Conservation (phyloP, 352 stramenopile species). For the Pythium dissotocum region DNA sequence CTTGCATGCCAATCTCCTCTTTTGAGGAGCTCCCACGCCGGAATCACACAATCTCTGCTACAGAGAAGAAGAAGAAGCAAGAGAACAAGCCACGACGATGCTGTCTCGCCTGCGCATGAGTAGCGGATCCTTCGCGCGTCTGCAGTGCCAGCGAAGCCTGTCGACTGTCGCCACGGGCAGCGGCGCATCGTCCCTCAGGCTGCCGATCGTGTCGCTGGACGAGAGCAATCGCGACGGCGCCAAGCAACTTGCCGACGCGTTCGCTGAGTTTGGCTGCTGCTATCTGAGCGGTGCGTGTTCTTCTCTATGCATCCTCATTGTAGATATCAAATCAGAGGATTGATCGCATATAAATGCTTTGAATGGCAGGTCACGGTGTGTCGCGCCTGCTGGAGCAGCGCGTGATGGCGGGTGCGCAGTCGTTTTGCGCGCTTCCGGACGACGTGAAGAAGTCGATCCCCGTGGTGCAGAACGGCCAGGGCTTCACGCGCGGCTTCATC, state of each 20-base stretch:
- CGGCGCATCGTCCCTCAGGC: conserved; percentile 15
- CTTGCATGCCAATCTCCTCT: neutral
- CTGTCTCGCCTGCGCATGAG: neutral
- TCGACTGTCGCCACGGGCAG: conserved; percentile 4
- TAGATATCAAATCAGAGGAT: neutral
- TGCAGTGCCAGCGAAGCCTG: neutral
- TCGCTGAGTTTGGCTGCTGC: conserved; percentile 73
- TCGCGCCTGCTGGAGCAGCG: conserved; percentile 43
- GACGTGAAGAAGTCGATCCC: conserved; percentile 56
- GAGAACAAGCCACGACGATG: neutral
- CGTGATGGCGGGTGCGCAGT: conserved; percentile 54
- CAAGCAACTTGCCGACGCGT: conserved; percentile 54
- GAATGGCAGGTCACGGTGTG: conserved; percentile 49
- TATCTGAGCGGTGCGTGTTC: conserved; percentile 49
- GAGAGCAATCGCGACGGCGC: conserved; percentile 34
- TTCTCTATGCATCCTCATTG: neutral
- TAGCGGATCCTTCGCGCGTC: neutral
- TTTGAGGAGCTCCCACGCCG: neutral
- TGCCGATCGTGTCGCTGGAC: conserved; percentile 57
- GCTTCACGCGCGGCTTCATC: conserved; percentile 82
- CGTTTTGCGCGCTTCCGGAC: conserved; percentile 60
- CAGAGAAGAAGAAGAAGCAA: neutral
- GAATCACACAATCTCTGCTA: neutral
- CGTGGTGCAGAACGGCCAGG: conserved; percentile 59
- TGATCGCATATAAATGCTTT: neutral